Percentiles rank a stretch among this genome's conserved stretches.
These are phyloP conservation scores for Penicillium soppii DNA, from an alignment of 495 filamentous ascomycete species.

Conservation along the genomic window DNA sequence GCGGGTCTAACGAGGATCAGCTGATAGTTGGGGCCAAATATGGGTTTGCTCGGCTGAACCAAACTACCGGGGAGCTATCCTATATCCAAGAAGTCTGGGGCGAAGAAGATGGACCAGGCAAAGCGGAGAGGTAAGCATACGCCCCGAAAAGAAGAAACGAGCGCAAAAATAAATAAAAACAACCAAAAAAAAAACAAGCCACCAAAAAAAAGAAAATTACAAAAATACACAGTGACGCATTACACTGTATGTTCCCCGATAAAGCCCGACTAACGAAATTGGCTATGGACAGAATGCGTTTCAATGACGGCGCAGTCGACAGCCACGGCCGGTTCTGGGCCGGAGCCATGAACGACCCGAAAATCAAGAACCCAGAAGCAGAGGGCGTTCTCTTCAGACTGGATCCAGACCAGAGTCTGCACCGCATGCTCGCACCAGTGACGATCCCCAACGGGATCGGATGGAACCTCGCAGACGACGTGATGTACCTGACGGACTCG, in stretches of 20 bases:
- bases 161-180: neutral
- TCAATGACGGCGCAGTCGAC: slow-evolving; percentile 84
- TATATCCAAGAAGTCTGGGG: slow-evolving; percentile 63
- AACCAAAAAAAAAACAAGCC: neutral
- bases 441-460: slow-evolving; percentile 87
- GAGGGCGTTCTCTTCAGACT: slow-evolving; percentile 63
- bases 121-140: slow-evolving; percentile 44
- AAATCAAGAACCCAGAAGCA: slow-evolving; percentile 30
- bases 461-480: slow-evolving; percentile 69
- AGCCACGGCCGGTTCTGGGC: slow-evolving; percentile 83
- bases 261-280: neutral
- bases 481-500: slow-evolving; percentile 82
- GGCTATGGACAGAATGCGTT: slow-evolving; percentile 49
- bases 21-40: slow-evolving; percentile 79
- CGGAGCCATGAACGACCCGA: slow-evolving; percentile 81
- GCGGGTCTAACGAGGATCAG: slow-evolving; percentile 56
- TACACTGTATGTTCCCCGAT: slow-evolving; percentile 5
- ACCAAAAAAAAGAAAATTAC: neutral
- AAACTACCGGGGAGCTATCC: slow-evolving; percentile 58
- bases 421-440: slow-evolving; percentile 59
- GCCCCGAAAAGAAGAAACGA: neutral
- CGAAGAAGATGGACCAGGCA: slow-evolving; percentile 41
- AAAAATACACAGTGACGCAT: neutral
- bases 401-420: slow-evolving; percentile 58
- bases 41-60: slow-evolving; percentile 75